These are phyloP conservation scores for Thymus quinquecostatus DNA, from an alignment of 257 asterid species.

Conservation along the genomic window DNA sequence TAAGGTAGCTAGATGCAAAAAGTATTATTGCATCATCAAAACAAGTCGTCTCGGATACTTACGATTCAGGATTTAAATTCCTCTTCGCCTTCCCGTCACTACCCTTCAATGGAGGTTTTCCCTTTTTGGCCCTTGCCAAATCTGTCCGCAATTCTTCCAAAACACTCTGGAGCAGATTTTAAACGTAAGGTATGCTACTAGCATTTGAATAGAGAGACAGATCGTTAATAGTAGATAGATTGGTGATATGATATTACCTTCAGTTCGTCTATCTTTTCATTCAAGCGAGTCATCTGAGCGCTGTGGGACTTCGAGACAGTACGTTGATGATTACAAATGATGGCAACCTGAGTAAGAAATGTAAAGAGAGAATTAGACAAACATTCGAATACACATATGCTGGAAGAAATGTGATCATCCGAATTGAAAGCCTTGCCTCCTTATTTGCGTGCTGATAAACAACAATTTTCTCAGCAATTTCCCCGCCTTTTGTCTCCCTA, in stretches of 20 bases:
- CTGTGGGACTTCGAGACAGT: constrained; percentile 84
- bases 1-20: constrained; percentile 35
- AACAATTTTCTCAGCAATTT: constrained; percentile 62
- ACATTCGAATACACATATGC: neutral
- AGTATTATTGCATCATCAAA: neutral
- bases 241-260: constrained; percentile 53
- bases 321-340: constrained; percentile 97
- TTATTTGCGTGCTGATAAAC: constrained; percentile 86
- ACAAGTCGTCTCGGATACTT: constrained; percentile 30
- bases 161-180: constrained; percentile 47
- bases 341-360: constrained; percentile 75
- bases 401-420: neutral
- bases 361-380: constrained; percentile 16
- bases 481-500: constrained; percentile 65
- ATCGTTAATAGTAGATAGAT: neutral
- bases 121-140: constrained; percentile 82
- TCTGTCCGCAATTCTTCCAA: constrained; percentile 70
- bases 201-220: constrained; percentile 2
- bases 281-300: constrained; percentile 74
- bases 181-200: constrained; percentile 1
- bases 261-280: constrained; percentile 83
- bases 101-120: constrained; percentile 73
- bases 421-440: constrained; percentile 60
- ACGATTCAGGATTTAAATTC: constrained; percentile 88
- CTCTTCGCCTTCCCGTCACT: constrained; percentile 90